These are phyloP conservation scores for Cryphonectria parasitica DNA, from an alignment of 2,329 filamentous ascomycete species.

Conservation along the genomic window DNA sequence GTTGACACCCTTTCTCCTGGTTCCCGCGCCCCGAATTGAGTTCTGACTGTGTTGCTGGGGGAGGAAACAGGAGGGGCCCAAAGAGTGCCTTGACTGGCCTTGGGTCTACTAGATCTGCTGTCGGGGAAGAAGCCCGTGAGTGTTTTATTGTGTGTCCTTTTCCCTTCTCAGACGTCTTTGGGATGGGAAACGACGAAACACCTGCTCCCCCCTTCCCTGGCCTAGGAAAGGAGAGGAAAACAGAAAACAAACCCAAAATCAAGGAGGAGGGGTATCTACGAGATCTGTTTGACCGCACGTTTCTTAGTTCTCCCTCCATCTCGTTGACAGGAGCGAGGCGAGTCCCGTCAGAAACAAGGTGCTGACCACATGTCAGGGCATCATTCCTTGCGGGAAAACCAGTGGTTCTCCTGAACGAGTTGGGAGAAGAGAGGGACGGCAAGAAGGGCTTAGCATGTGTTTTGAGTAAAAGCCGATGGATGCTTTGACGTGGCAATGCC, in stretches of 20 bases:
- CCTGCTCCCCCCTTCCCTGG: too few species aligned
- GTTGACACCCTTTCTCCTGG: background rate
- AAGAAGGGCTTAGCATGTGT: background rate
- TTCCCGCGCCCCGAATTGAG: background rate
- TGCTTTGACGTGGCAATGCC: slow-evolving; percentile 1
- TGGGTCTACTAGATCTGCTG: background rate
- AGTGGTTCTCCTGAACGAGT: background rate
- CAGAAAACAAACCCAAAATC: too few species aligned
- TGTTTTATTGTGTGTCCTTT: background rate
- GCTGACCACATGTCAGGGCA: slow-evolving; percentile 12
- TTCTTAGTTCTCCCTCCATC: background rate
- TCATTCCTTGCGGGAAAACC: background rate
- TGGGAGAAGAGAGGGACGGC: background rate
- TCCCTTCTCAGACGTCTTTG: too few species aligned
- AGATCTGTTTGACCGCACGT: too few species aligned
- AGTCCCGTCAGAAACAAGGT: slow-evolving; percentile 4
- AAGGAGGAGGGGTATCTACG: background rate
- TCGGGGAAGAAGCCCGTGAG: background rate
- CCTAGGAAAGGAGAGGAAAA: background rate
- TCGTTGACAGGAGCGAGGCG: background rate
- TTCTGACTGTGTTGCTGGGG: slow-evolving; percentile 1
- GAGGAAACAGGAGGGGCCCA: background rate
- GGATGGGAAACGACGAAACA: background rate
- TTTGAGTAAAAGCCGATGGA: background rate
- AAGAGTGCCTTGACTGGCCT: background rate